Base-by-base conservation (phyloP, 208 protist genomes). In the Angomonas ambiguus region DNA sequence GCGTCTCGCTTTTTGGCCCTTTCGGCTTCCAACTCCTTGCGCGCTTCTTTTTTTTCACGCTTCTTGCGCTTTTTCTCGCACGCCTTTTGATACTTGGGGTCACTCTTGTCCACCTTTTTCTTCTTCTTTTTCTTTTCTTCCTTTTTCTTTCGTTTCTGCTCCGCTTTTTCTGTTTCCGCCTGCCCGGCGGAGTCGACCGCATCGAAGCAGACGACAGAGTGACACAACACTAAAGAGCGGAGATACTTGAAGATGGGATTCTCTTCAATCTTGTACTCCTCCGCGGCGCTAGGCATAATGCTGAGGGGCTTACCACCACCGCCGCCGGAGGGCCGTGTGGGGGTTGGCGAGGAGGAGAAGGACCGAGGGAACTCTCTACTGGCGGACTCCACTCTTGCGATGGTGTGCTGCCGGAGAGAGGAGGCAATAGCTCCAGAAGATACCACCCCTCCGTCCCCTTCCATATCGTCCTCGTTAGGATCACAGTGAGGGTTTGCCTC, bases 201-300 rank as follows among this genome's bases (percentile, higher is more conserved):
- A 13, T 74, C 49, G 0, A 94, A 94, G 57, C 86, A 92, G 41
- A 96, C 84, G 18, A 93, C 78, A 25, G 69, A 76, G 72, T 96
- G 88, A 71, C 88, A 94, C 27, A 95, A 70, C 0, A 83, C 25
- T 4, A 96, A 11, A 51, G 81, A 72, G 18, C 79, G 77, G 25
- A 96, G 73, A 59, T 90, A 95, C 33, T 76, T 69, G 58, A 82
- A 87, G 1, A 79, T 32, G 0, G 72, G 69, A 51, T 92, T 80
- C 11, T 49, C 38, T 56, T 90, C 82, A 56, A 92, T 66, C 22
- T 51, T 71, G 0, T 4, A 49, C 61, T 92, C 83, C 22, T 59
- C 53, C 53, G 6, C 49, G 11, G 38, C 38, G 16, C 11, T 45
- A 16, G n/a, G n/a, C n/a, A n/a, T n/a, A n/a, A n/a, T n/a, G n/a